Percentiles rank a stretch among this genome's conserved stretches.
Conservation (phyloP, 768 basidiomycete species). For the Lepiota venenata region DNA sequence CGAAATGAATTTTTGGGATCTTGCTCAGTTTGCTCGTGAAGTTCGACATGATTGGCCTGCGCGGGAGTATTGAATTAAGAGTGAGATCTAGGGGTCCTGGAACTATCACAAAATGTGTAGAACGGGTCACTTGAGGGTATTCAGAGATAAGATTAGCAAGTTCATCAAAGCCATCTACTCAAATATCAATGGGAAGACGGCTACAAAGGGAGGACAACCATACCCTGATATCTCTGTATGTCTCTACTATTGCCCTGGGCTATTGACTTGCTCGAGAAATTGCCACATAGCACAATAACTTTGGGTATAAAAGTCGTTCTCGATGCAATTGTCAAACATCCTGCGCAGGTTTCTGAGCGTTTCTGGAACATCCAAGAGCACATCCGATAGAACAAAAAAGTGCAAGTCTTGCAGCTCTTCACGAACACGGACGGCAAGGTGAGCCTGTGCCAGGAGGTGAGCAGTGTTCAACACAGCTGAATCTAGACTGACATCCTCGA, state of each 20-base stretch:
- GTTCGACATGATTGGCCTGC: slow-evolving; percentile 73
- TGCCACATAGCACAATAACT: slow-evolving; percentile 90
- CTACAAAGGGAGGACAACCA: background rate
- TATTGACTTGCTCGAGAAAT: slow-evolving; percentile 86
- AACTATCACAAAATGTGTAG: slow-evolving; percentile 89
- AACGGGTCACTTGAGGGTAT: slow-evolving; percentile 72
- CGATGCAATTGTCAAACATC: slow-evolving; percentile 88
- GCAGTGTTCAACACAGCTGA: slow-evolving; percentile 2
- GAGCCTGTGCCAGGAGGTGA: slow-evolving; percentile 37
- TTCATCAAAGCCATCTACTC: slow-evolving; percentile 78
- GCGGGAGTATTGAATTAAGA: slow-evolving; percentile 76
- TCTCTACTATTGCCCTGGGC: slow-evolving; percentile 75
- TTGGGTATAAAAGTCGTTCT: slow-evolving; percentile 85
- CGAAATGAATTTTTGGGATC: slow-evolving; percentile 79
- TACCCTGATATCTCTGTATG: slow-evolving; percentile 85
- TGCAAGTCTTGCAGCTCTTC: slow-evolving; percentile 73
- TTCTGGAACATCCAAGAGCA: slow-evolving; percentile 90
- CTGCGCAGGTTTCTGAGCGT: slow-evolving; percentile 77
- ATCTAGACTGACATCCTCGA: slow-evolving; percentile 74
- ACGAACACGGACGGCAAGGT: slow-evolving; percentile 58
- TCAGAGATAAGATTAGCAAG: slow-evolving; percentile 82
- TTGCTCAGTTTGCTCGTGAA: slow-evolving; percentile 68
- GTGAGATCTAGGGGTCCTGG: slow-evolving; percentile 93
- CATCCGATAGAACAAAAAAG: slow-evolving; percentile 93
- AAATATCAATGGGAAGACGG: background rate